Evolutionary conservation across 2,329 filamentous ascomycete species (phyloP).

Genomic region (Herpotrichia juniperi): DNA sequence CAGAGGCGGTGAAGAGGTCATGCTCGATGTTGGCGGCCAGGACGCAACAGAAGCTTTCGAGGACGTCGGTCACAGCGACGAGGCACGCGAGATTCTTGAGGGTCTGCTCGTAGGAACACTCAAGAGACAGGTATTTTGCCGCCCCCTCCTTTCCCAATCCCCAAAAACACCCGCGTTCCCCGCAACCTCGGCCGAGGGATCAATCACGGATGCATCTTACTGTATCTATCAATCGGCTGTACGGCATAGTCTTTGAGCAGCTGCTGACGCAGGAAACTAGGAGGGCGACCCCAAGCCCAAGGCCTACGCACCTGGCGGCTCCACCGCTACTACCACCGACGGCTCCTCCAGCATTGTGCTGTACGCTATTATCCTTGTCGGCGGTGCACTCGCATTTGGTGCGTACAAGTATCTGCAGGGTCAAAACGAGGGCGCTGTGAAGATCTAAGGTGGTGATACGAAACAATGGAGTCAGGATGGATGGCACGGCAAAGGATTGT

Average conservation of each 20-base stretch:
- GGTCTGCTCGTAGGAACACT: slow-evolving; percentile 45
- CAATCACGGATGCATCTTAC: background rate
- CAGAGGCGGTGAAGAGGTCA: slow-evolving; percentile 97
- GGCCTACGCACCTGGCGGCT: slow-evolving; percentile 56
- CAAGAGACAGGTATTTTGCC: slow-evolving; percentile 42
- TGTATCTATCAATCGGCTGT: background rate
- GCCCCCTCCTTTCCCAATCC: background rate
- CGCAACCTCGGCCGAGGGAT: slow-evolving; percentile 4
- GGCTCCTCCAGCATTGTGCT: slow-evolving; percentile 74
- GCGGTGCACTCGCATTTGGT: slow-evolving; percentile 76
- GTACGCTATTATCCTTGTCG: slow-evolving; percentile 80
- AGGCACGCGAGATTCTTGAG: slow-evolving; percentile 92
- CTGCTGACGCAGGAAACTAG: slow-evolving; percentile 40
- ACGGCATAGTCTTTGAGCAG: background rate
- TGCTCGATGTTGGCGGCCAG: slow-evolving; percentile 94
- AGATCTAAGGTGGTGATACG: background rate
- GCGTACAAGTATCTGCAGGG: slow-evolving; percentile 85
- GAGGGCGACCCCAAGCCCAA: slow-evolving; percentile 80
- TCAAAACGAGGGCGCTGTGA: slow-evolving; percentile 22
- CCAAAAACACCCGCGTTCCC: background rate
- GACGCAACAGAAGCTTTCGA: slow-evolving; percentile 98
- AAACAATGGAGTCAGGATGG: too few relatives aligned
- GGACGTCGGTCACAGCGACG: slow-evolving; percentile 98
- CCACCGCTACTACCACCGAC: slow-evolving; percentile 54
- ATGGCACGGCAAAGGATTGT: too few relatives aligned